These are phyloP conservation scores for Cyphellophora europaea DNA, from an alignment of 2,329 filamentous ascomycete species.

Conservation along the genomic window DNA sequence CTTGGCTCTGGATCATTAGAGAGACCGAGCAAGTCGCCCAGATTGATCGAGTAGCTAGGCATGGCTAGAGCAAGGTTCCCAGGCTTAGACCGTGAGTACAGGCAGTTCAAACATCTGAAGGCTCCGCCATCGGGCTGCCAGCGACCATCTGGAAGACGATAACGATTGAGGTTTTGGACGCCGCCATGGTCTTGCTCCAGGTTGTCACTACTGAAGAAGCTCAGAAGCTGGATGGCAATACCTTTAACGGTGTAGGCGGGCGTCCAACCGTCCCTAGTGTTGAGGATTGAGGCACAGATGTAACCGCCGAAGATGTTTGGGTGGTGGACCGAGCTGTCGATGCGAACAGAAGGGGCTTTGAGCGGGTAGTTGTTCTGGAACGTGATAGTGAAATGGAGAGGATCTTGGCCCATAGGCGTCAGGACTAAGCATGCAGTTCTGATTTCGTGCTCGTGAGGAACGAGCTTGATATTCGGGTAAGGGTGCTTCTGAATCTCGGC, in stretches of 20 bases:
- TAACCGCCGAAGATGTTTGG: conserved; percentile 37
- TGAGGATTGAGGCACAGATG: conserved; percentile 41
- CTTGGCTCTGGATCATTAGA: too few species aligned
- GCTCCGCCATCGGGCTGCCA: not conserved
- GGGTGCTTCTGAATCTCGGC: conserved; percentile 36
- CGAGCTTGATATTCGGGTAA: conserved; percentile 38
- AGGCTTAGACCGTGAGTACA: too few species aligned
- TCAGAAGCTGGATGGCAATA: conserved; percentile 43
- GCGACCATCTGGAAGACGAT: conserved; percentile 1
- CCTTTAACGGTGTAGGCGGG: conserved; percentile 42
- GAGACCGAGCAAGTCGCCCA: too few species aligned
- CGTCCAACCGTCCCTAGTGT: conserved; percentile 34
- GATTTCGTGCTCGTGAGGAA: conserved; percentile 28
- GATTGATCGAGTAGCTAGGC: too few species aligned
- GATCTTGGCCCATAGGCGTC: conserved; percentile 27
- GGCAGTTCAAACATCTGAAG: not conserved
- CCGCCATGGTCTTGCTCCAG: conserved; percentile 31
- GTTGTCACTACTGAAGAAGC: conserved; percentile 40
- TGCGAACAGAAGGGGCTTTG: conserved; percentile 28
- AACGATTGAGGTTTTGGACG: conserved; percentile 1
- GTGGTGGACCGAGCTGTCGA: conserved; percentile 33
- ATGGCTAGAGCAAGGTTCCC: too few species aligned
- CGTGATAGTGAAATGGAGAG: conserved; percentile 35
- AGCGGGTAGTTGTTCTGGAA: conserved; percentile 31
- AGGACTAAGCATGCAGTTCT: conserved; percentile 35